These are phyloP conservation scores for Glycine soja DNA, from an alignment of 306 rosid species.

Conservation along the genomic window DNA sequence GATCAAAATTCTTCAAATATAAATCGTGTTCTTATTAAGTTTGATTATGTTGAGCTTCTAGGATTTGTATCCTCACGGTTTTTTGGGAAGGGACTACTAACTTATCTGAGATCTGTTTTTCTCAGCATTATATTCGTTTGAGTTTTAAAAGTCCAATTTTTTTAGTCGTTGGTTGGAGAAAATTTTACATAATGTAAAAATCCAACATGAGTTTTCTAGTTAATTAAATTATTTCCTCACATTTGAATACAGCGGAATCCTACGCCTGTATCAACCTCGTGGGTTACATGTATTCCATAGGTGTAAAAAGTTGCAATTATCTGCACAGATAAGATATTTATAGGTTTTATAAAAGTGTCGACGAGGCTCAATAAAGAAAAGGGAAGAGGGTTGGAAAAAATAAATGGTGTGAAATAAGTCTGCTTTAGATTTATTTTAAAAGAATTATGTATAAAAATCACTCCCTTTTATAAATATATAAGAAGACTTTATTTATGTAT, in stretches of 20 bases:
- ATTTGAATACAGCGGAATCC: too few relatives aligned
- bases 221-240: too few relatives aligned
- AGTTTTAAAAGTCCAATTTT: too few relatives aligned
- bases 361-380: not conserved
- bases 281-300: too few relatives aligned
- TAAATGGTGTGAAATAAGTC: not conserved
- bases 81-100: not conserved
- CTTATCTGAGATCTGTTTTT: not conserved
- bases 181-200: too few relatives aligned
- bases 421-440: not conserved
- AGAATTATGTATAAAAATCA: not conserved
- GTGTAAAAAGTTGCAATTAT: not conserved
- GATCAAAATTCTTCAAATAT: constrained; percentile 18
- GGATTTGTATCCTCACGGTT: not conserved
- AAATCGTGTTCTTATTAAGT: not conserved
- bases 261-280: too few relatives aligned
- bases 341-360: not conserved
- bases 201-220: too few relatives aligned
- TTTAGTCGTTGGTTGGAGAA: too few relatives aligned
- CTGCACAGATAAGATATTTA: not conserved
- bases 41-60: not conserved
- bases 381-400: not conserved
- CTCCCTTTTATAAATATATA: not conserved
- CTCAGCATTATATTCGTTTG: not conserved
- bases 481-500: not conserved